Percentiles rank a stretch among this genome's conserved stretches.
Conservation (phyloP, 2,329 filamentous ascomycete species). For the Nemania serpens region DNA sequence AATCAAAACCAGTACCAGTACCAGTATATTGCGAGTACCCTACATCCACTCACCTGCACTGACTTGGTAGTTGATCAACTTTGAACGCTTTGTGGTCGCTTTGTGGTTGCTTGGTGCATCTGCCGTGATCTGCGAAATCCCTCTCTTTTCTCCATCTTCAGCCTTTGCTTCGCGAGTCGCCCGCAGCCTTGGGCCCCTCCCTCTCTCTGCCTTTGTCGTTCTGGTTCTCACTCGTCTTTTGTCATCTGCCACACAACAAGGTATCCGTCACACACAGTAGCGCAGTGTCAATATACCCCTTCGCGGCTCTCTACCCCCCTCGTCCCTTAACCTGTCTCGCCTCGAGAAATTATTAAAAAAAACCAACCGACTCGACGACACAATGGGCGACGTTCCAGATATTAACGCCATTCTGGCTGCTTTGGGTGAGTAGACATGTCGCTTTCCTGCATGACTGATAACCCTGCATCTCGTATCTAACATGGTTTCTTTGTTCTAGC, state of each 20-base stretch:
- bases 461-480: slow-evolving; percentile 29
- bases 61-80: slow-evolving; percentile 27
- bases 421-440: slow-evolving; percentile 47
- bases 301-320: background rate
- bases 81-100: slow-evolving; percentile 25
- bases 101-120: slow-evolving; percentile 24
- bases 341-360: slow-evolving; percentile 5
- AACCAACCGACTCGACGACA: slow-evolving; percentile 32
- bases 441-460: background rate
- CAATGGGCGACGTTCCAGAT: slow-evolving; percentile 47
- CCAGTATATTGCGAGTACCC: slow-evolving; percentile 20
- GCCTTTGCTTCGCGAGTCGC: slow-evolving; percentile 19
- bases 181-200: background rate
- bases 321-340: background rate
- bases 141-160: background rate
- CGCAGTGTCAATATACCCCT: too few species aligned
- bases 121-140: slow-evolving; percentile 23
- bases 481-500: slow-evolving; percentile 39
- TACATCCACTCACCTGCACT: slow-evolving; percentile 15
- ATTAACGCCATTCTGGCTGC: slow-evolving; percentile 56
- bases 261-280: slow-evolving; percentile 17
- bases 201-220: slow-evolving; percentile 7
- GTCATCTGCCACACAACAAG: slow-evolving; percentile 7
- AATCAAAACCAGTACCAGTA: background rate
- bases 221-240: background rate